Conservation (phyloP, 345 rosid genomes). For the Barbarea vulgaris region DNA sequence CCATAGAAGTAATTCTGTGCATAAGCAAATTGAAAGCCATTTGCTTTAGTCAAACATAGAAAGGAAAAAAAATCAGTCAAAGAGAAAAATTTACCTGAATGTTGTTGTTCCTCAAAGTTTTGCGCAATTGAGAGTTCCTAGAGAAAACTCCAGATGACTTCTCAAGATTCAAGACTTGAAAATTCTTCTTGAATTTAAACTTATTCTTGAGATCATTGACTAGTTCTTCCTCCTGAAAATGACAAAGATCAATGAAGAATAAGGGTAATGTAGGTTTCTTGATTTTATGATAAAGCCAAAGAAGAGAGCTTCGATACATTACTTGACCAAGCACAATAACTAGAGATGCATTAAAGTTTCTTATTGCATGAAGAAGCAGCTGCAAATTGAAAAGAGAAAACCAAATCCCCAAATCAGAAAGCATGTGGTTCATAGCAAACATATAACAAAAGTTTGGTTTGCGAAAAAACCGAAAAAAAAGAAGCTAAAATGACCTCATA, state of each 20-base stretch:
- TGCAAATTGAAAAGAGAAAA: background rate
- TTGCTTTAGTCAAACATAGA: background rate
- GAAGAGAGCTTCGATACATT: background rate
- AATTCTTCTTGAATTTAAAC: background rate
- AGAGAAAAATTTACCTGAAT: background rate
- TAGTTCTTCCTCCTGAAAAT: conserved; percentile 6
- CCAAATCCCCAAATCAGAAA: background rate
- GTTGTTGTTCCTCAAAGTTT: background rate
- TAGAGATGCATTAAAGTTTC: conserved; percentile 3
- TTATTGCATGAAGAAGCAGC: conserved; percentile 34
- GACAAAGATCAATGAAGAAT: background rate
- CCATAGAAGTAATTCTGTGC: conserved; percentile 21
- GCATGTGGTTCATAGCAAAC: too few relatives aligned
- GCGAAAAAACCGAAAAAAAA: background rate
- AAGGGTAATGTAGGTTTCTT: background rate
- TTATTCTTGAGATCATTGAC: background rate
- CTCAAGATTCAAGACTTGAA: conserved; percentile 31
- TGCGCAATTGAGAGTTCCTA: conserved; percentile 1
- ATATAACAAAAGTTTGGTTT: background rate
- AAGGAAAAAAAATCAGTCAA: background rate
- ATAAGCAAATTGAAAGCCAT: background rate
- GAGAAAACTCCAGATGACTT: conserved; percentile 17
- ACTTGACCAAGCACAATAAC: conserved; percentile 33
- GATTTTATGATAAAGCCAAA: background rate
- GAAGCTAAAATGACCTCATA: conserved; percentile 51